Evolutionary conservation across 129 eudicot species (phyloP), one percentile per base, ranked within the genome.

Genomic region (Lonicera japonica): DNA sequence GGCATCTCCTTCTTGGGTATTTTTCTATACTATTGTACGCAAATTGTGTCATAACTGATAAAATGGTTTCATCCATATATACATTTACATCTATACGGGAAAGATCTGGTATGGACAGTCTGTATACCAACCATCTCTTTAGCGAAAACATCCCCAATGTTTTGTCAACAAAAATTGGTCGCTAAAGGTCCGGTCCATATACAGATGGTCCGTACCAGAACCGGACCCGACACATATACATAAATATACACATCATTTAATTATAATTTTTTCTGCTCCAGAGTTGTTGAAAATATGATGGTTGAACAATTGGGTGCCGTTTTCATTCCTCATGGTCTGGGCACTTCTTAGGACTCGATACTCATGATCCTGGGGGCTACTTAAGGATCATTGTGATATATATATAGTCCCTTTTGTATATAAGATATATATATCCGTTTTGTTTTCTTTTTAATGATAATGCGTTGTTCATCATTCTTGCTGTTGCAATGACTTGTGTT

Each of bases 271-370:
- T 43, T 43, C 63, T 58, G 60, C 39, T 66, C 51, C 41, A 94
- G 99, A 66, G 89, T 82, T 78, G 77, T 94, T 61, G 83, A 85
- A 69, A 85, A 78, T 72, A 94, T 94, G 96, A 83, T 83, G 83
- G 66, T 56, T 48, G 86, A 94, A 68, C 75, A 96, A 66, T 58
- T 94, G 82, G 99, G 99, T 63, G 88, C 95, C 69, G 85, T 88
- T 77, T 94, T 94, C 81, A 82, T 94, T 92, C 99, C 99, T 58
- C 99, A 94, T 69, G 99, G 99, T 46, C 79, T 94, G 63, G 99
- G 46, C 99, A 94, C 80, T 76, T 94, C 75, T 80, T 94, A 69
- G 99, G 99, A 65, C 78, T 94, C 25, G 99, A 92, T 77, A 92
- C 99, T 57, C 99, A 92, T 61, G 99, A 92, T 73, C 95, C 95